Evolutionary conservation across 805 yeast species (phyloP), one percentile per base, ranked within the genome.

Genomic region (Zygosaccharomyces pseudorouxii): DNA sequence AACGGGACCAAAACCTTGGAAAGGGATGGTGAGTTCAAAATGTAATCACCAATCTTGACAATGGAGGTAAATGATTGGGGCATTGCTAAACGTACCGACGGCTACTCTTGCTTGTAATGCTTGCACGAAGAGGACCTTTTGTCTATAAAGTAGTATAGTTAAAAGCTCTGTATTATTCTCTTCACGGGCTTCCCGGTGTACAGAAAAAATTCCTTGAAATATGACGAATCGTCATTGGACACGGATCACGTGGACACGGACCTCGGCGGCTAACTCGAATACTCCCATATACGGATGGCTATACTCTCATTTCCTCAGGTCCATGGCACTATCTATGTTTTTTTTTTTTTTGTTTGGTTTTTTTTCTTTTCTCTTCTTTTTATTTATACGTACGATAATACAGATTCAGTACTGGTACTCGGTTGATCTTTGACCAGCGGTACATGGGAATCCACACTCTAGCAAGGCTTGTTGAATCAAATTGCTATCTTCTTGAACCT

Each of bases 21-120:
- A 64, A 93, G 79, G 43, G 80, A 65, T 47, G 98, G 96, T 57
- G 89, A 79, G 59, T 82, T 83, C 67, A 86, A 78, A 64, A 92
- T 83, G 76, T 74, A 84, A 69, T 88, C 92, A 59, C 89, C 84
- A 41, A 80, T 71, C 70, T 82, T 86, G 57, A 77, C 87, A 60
- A 84, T 81, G 48, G 86, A 76, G 18, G 92, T 83, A 64, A 82
- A 69, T 29, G 84, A 74, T 58, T 67, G 71, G 43, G 69, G 69
- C 70, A 67, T 67, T 11, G 10, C 11, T 33, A 9, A 12, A 33
- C 19, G 30, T 50, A 27, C 30, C 4, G n/a, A 19, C n/a, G 23
- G 23, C 23, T 22, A 22, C 6, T 22, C 6, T 22, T 6, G 6
- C 23, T 22, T 4, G 23, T 22, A 22, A 22, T 22, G 23, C 23